Conservation (phyloP, 1,284 basidiomycete species). For the Fomitopsis schrenkii region DNA sequence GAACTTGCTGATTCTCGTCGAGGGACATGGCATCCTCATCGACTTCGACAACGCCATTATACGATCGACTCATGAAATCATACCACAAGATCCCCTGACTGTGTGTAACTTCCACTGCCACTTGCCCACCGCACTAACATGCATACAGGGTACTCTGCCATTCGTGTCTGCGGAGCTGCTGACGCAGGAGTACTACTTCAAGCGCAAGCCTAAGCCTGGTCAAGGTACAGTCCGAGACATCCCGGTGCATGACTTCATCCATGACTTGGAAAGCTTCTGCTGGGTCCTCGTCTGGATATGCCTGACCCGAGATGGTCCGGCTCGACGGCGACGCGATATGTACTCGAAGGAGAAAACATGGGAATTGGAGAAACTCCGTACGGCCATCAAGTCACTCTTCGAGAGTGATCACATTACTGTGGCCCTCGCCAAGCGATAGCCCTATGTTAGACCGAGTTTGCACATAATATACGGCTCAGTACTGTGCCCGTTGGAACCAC, state of each 20-base stretch:
- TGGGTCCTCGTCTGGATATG: no score
- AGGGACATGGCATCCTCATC: not conserved
- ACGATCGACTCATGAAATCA: not conserved
- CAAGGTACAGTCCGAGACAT: no score
- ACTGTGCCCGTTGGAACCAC: no score
- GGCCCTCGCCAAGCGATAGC: no score
- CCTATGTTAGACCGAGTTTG: no score
- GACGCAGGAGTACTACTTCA: not conserved
- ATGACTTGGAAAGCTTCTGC: not conserved
- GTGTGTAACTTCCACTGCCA: not conserved
- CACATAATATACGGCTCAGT: no score
- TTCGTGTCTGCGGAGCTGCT: not conserved
- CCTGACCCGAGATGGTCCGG: no score
- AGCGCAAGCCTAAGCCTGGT: not conserved
- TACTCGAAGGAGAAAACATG: no score
- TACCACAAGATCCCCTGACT: not conserved
- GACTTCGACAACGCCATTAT: not conserved
- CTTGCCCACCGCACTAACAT: not conserved
- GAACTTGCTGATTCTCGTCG: not conserved
- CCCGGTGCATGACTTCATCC: not conserved
- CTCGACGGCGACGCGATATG: no score
- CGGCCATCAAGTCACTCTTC: no score
- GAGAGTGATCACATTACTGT: no score
- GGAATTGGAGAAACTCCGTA: no score
- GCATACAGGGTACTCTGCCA: not conserved